Conservation (phyloP, 179 eudicot genomes). For the Beta lomatogona region DNA sequence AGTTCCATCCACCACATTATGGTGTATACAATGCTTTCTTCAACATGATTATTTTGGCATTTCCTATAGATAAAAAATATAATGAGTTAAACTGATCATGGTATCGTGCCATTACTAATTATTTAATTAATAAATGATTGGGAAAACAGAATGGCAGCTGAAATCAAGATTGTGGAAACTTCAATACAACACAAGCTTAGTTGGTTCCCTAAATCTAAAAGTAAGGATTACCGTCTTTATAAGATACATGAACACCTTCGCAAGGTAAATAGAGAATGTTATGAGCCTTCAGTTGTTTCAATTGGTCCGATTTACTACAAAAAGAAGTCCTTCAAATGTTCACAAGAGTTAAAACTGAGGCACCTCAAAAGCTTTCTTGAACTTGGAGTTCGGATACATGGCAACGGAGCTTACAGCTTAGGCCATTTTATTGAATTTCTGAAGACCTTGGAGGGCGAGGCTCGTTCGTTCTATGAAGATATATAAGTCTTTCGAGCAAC, state of each 20-base stretch:
- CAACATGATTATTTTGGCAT: too few species aligned
- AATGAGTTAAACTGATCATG: too few species aligned
- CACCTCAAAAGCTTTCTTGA: constrained; percentile 25
- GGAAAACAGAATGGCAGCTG: background rate
- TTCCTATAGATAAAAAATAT: too few species aligned
- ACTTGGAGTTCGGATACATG: background rate
- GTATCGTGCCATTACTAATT: too few species aligned
- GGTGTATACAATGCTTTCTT: too few species aligned
- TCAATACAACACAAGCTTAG: constrained; percentile 6
- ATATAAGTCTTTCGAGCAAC: background rate
- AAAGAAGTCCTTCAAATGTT: constrained; percentile 17
- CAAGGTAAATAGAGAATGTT: constrained; percentile 29
- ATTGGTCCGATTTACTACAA: constrained; percentile 36
- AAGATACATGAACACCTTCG: constrained; percentile 29
- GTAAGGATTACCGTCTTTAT: constrained; percentile 20
- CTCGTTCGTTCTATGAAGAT: constrained; percentile 13
- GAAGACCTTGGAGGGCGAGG: background rate
- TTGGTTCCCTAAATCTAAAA: background rate
- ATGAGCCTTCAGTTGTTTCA: constrained; percentile 32
- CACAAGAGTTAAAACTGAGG: constrained; percentile 31
- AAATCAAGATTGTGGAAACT: constrained; percentile 3
- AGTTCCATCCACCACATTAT: too few species aligned
- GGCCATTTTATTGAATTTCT: background rate
- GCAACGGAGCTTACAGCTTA: background rate
- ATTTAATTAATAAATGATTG: too few species aligned